A percentile compares a stretch with the other conserved stretches of the same genome.
Evolutionary conservation across 148 eudicot species (phyloP).

Genomic region (Rhododendron vialii): DNA sequence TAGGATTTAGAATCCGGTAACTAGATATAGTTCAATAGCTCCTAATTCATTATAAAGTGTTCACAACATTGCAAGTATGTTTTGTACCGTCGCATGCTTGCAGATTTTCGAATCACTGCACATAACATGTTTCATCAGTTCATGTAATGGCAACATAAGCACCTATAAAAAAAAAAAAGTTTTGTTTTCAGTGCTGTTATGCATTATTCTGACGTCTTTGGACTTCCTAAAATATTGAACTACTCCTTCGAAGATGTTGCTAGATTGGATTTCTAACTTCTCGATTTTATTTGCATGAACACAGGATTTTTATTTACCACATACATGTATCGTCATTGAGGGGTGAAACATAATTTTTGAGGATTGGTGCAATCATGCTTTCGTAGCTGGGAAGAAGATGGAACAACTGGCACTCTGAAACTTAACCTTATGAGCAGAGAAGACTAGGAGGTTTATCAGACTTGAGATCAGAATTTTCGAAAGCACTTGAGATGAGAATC

Average conservation of each 20-base stretch:
- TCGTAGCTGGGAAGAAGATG: neutral
- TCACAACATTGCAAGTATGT: neutral
- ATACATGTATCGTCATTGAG: neutral
- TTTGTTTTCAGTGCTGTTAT: no score
- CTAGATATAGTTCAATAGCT: neutral
- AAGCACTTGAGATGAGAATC: neutral
- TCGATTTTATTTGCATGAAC: neutral
- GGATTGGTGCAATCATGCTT: neutral
- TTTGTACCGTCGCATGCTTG: no score
- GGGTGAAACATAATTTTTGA: neutral
- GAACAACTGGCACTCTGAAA: neutral
- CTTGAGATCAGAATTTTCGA: no score
- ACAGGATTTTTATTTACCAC: neutral
- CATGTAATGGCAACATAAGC: no score
- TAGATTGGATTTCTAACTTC: no score
- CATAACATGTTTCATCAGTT: no score
- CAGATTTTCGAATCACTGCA: no score
- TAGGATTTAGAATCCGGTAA: neutral
- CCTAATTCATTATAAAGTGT: conserved; percentile 25
- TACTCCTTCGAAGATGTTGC: no score
- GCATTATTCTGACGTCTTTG: no score
- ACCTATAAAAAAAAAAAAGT: no score
- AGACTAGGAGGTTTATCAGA: neutral
- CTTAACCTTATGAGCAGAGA: neutral
- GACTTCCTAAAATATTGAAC: no score